phyloP scores from a whole-genome alignment of 140 eudicot species.

The Eryngium alpinum region DNA sequence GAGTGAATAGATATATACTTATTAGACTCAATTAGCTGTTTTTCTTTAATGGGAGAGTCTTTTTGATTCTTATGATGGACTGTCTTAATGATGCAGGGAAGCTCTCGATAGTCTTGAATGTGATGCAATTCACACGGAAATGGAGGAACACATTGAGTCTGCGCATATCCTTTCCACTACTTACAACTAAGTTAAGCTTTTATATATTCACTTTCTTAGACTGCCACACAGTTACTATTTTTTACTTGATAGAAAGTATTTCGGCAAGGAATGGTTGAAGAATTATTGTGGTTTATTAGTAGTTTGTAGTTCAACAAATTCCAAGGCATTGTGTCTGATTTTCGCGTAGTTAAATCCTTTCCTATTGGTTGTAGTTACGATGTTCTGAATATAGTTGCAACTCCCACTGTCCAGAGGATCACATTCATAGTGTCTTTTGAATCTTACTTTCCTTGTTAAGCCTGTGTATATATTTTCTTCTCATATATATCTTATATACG shows the following conservation, averaged over 20 bases:
- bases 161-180: conserved; percentile 68
- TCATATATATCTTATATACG: no score
- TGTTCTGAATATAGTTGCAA: neutral
- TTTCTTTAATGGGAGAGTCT: neutral
- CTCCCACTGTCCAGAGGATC: neutral
- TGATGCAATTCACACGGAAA: conserved; percentile 97
- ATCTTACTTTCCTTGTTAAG: neutral
- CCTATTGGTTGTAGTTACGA: neutral
- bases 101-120: conserved; percentile 70
- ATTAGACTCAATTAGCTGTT: conserved; percentile 18
- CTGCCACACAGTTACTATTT: conserved; percentile 2
- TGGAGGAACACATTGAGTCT: conserved; percentile 50
- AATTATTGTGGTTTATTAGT: conserved; percentile 94
- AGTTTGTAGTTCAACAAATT: conserved; percentile 98
- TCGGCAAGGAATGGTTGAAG: conserved; percentile 97
- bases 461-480: neutral
- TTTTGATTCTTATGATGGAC: neutral
- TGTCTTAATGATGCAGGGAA: conserved; percentile 57
- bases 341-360: neutral
- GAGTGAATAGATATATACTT: conserved; percentile 83
- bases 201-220: neutral
- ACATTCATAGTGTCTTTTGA: neutral
- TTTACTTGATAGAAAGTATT: conserved; percentile 55
- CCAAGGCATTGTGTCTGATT: conserved; percentile 44
- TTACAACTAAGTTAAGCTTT: conserved; percentile 61